Conservation (phyloP, 495 filamentous ascomycete species). For the Elaphomyces granulatus region DNA sequence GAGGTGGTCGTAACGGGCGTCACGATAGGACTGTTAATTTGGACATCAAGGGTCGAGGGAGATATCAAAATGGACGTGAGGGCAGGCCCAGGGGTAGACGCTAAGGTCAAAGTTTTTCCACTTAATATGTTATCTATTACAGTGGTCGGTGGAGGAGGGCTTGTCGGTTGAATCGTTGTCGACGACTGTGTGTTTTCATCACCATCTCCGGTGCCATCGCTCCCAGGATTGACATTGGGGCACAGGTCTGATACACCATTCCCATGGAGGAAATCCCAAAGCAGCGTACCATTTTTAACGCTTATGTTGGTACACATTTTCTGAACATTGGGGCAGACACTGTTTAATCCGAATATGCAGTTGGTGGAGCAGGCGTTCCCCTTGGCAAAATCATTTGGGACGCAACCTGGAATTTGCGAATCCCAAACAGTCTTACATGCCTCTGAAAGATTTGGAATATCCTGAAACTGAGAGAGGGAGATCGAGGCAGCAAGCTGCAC, state of each 20-base stretch:
- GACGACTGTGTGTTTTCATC: background rate
- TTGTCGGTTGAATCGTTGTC: conserved; percentile 1
- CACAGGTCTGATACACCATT: conserved; percentile 2
- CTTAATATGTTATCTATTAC: background rate
- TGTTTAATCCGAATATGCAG: conserved; percentile 2
- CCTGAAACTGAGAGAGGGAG: conserved; percentile 3
- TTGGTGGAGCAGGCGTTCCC: background rate
- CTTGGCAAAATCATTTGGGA: conserved; percentile 1
- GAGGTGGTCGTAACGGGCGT: background rate
- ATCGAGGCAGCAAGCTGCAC: conserved; percentile 1
- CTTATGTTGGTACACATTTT: background rate
- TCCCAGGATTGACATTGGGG: background rate
- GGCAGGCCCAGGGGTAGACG: background rate
- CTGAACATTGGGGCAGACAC: conserved; percentile 2
- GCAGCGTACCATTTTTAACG: background rate
- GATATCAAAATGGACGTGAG: background rate
- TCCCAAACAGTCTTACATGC: conserved; percentile 2
- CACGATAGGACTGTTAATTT: too few species aligned
- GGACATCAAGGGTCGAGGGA: too few species aligned
- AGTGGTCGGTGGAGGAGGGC: background rate
- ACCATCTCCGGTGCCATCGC: background rate
- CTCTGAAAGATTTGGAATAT: conserved; percentile 1
- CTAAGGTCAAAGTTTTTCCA: background rate
- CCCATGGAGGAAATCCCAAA: conserved; percentile 1
- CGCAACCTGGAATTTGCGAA: conserved; percentile 3